Evolutionary conservation across 1,139 yeast species (phyloP).

Genomic region (Citeromyces hawaiiensis): DNA sequence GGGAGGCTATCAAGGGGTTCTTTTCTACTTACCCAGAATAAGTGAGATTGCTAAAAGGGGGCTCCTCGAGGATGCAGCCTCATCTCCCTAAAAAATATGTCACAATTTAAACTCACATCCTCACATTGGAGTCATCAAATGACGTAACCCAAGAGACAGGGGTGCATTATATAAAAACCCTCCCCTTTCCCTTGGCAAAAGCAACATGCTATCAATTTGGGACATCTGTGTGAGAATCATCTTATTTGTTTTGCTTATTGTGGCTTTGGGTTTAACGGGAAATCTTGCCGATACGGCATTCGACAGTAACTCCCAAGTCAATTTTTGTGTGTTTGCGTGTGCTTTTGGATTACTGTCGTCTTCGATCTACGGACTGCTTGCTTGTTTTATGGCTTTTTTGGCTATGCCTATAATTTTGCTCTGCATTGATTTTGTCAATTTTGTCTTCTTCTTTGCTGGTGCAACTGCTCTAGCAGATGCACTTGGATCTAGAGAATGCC

Average conservation of each 20-base stretch:
- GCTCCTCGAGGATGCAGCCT: no score
- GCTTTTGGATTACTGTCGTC: conserved; percentile 78
- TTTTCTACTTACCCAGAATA: no score
- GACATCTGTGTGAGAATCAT: conserved; percentile 62
- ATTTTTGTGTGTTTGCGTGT: conserved; percentile 76
- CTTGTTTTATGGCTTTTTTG: conserved; percentile 64
- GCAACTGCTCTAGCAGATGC: conserved; percentile 92
- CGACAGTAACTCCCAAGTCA: conserved; percentile 65
- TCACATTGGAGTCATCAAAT: no score
- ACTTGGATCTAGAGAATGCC: conserved; percentile 76
- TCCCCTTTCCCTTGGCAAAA: background rate
- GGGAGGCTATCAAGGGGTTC: no score
- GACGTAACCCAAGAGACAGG: no score
- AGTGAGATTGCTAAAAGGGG: no score
- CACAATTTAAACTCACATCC: no score
- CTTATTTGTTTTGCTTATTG: conserved; percentile 62
- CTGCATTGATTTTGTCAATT: conserved; percentile 69
- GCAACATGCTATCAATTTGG: conserved; percentile 41
- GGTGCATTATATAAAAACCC: no score
- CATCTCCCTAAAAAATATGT: no score
- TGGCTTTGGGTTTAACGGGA: conserved; percentile 77
- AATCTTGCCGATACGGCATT: conserved; percentile 60
- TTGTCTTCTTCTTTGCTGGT: conserved; percentile 86
- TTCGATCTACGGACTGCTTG: conserved; percentile 64
- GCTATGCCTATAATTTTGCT: conserved; percentile 81